Evolutionary conservation across 305 asterid genomes (phyloP), one percentile per base, ranked within the genome.

Genomic region (Fraxinus latifolia): DNA sequence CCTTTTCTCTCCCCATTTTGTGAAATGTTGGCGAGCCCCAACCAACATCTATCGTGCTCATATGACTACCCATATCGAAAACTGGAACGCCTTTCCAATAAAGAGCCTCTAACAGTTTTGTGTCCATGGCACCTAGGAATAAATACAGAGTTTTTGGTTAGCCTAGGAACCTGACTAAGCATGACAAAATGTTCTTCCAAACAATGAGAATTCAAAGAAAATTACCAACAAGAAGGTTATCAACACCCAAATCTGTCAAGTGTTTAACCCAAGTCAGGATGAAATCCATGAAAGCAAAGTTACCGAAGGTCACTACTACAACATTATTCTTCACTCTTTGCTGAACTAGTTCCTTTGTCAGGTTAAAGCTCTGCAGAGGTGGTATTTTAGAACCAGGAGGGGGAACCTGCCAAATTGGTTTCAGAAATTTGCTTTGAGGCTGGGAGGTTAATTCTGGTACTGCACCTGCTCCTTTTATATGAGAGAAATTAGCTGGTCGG

Each of bases 241-340:
- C 90, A n/a, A 96, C 89, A 47, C 94, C 93, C 88, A 94, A 83
- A 91, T 93, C 97, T 39, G 99, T 89, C 90, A 94, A 90, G 92
- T 87, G 95, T 87, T 93, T 96, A 82, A 92, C 98, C 99, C 99
- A 96, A 27, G 97, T 93, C 88, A 96, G 86, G 82, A 96, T 94
- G 91, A 96, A 96, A 89, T 93, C 98, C 98, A 96, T 90, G 93
- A 94, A 96, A 14, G 99, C 99, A 87, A 87, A 93, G 94, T 94
- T 96, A 67, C 99, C 98, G 84, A 94, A 94, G 73, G 98, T 96
- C 86, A 93, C 95, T 68, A 94, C 83, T 25, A 96, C 83, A 81
- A 92, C 87, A 44, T 96, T 96, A 77, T 92, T 90, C 88, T 86
- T 90, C 85, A 89, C 98, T 85, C 98, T 90, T 83, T 90, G 83